Evolutionary conservation across 495 filamentous ascomycete genomes (phyloP), one percentile per base, ranked within the genome.

Genomic region (Astrocystis sublimbata): DNA sequence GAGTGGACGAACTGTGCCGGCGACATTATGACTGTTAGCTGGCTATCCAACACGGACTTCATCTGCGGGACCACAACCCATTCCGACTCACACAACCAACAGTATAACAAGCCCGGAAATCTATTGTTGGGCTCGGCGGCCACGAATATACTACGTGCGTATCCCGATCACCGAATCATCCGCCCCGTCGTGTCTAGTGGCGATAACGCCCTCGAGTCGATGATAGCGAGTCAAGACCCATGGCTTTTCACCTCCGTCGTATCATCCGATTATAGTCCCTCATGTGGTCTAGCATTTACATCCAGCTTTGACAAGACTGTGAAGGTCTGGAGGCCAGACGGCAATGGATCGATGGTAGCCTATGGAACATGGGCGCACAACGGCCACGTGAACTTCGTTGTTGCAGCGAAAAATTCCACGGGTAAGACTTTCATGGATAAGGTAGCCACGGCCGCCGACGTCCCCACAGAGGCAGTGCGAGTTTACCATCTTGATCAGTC

Each of bases 51-150:
- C 57, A 75, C 78, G 12, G 69, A 65, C n/a, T 83, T 84, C 54
- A 63, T 85, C 26, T 83, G 80, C 54, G 92, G 92, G 2, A 89
- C 91, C 2, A 86, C 88, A 2, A 87, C 89, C 28, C 85, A 90
- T 58, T 86, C 85, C 1, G 92, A 97, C 68, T 71, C 82, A 0
- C 82, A 88, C 55, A 91, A 90, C 60, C 89, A 92, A 76, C 87
- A 91, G 55, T 97, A 96, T 73, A 96, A 97, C 66, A 83, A 88
- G 47, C 81, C 82, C 0, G 88, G 89, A 23, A 97, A 96, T 70
- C 77, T 96, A 4, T 62, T 92, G 4, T 68, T 93, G 15, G 92
- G 92, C 1, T 84, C 91, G n/a, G 71, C 85, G 4, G 67, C 66
- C 2, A 64, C 62, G 0, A 83, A 83, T 33, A 76, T 73, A 2